phyloP scores from a whole-genome alignment of 106 monocot genomes.

The Acorus gramineus region DNA sequence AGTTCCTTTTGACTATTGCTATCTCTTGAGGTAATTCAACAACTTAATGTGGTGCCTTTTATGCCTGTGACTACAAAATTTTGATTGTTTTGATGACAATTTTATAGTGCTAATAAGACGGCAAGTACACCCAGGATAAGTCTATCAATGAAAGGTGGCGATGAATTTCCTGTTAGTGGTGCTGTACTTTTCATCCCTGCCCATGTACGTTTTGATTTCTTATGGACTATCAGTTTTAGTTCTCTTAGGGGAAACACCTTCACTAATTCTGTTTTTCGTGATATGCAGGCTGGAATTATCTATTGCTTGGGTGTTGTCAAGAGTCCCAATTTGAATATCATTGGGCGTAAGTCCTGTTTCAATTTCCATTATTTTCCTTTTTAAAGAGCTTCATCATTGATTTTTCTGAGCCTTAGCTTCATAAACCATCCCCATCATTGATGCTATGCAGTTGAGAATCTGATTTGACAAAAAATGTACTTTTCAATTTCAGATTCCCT shows the following conservation, averaged over 20 bases:
- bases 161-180: slow-evolving; percentile 47
- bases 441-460: no score
- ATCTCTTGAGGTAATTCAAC: slow-evolving; percentile 24
- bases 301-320: slow-evolving; percentile 83
- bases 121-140: slow-evolving; percentile 29
- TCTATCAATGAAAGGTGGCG: slow-evolving; percentile 51
- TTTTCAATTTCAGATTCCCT: no score
- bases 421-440: no score
- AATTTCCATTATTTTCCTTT: neutral
- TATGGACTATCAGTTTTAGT: neutral
- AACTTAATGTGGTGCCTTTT: no score
- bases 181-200: slow-evolving; percentile 41
- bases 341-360: slow-evolving; percentile 60
- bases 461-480: no score
- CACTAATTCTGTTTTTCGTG: slow-evolving; percentile 4
- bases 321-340: slow-evolving; percentile 50
- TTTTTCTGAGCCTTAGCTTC: neutral
- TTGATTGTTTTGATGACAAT: no score
- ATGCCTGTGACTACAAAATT: no score
- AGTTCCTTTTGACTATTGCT: slow-evolving; percentile 81
- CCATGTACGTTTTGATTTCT: slow-evolving; percentile 21
- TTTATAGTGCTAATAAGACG: slow-evolving; percentile 32
- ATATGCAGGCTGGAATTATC: slow-evolving; percentile 18
- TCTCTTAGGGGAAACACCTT: neutral
- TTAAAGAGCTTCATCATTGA: neutral